Percentiles rank a stretch among this genome's conserved stretches.
Conservation (phyloP, 2,329 filamentous ascomycete genomes). For the Fusarium redolens region DNA sequence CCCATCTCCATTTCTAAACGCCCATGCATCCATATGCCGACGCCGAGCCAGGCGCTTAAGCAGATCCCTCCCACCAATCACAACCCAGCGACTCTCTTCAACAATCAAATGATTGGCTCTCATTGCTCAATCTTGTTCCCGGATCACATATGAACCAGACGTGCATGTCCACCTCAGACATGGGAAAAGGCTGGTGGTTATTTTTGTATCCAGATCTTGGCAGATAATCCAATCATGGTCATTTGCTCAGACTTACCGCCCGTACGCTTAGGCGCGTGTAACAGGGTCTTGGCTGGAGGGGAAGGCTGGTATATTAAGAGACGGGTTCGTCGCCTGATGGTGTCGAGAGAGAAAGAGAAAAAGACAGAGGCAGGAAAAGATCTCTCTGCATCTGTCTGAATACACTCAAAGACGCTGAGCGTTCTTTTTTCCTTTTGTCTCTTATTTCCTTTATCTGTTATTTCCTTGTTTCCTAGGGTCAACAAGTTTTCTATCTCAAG, state of each 20-base stretch:
- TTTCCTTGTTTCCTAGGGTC: constrained; percentile 42
- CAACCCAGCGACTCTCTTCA: background rate
- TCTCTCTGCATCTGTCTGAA: constrained; percentile 29
- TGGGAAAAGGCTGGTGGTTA: constrained; percentile 25
- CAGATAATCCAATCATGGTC: constrained; percentile 24
- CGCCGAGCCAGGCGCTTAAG: constrained; percentile 39
- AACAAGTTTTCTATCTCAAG: constrained; percentile 8
- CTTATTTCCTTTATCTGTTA: constrained; percentile 38
- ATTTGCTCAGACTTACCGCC: constrained; percentile 27
- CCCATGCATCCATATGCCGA: constrained; percentile 31
- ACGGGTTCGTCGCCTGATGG: constrained; percentile 22
- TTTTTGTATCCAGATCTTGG: constrained; percentile 29
- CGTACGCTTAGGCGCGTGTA: constrained; percentile 17
- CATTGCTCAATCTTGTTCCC: constrained; percentile 20
- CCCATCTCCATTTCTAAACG: constrained; percentile 24
- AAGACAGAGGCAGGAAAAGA: constrained; percentile 36
- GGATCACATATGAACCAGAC: constrained; percentile 28
- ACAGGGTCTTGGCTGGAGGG: constrained; percentile 8
- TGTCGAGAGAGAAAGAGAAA: constrained; percentile 22
- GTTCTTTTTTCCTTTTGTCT: constrained; percentile 29
- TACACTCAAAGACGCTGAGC: constrained; percentile 37
- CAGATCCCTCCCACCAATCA: constrained; percentile 27
- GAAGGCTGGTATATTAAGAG: constrained; percentile 45
- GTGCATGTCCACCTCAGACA: constrained; percentile 19
- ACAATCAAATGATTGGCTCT: constrained; percentile 28